Conservation (phyloP, 2,329 filamentous ascomycete genomes). For the Arthrobotrys megalospora region DNA sequence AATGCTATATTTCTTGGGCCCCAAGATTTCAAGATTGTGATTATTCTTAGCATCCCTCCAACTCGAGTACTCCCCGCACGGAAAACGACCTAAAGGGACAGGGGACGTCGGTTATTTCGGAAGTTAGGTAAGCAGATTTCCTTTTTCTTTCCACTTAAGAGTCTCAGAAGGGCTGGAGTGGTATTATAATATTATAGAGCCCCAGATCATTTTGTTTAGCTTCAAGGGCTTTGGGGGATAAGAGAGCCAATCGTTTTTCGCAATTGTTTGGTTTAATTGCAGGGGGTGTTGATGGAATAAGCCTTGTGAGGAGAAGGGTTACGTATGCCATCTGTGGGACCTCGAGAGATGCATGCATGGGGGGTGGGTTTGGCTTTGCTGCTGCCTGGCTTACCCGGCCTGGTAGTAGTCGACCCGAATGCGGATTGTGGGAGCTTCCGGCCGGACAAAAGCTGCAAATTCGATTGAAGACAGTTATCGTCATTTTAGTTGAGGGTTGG, state of each 20-base stretch:
- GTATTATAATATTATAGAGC: no score
- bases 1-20: not conserved
- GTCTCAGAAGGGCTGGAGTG: not conserved
- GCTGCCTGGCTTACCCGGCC: not conserved
- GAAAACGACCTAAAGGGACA: not conserved
- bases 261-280: not conserved
- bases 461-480: no score
- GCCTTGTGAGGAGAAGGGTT: conserved; percentile 32
- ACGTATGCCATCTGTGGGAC: conserved; percentile 28
- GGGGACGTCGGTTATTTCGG: conserved; percentile 26
- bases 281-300: conserved; percentile 9
- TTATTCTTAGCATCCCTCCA: conserved; percentile 19
- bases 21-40: not conserved
- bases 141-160: not conserved
- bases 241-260: not conserved
- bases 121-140: conserved; percentile 28
- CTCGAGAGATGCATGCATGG: not conserved
- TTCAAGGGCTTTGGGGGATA: not conserved
- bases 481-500: no score
- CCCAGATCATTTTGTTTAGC: not conserved
- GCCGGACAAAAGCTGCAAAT: no score
- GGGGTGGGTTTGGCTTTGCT: not conserved
- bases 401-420: not conserved
- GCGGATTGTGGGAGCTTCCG: no score
- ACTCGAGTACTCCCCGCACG: no score